Evolutionary conservation across 805 yeast genomes (phyloP), one percentile per base, ranked within the genome.

Genomic region (Hanseniaspora occidentalis): DNA sequence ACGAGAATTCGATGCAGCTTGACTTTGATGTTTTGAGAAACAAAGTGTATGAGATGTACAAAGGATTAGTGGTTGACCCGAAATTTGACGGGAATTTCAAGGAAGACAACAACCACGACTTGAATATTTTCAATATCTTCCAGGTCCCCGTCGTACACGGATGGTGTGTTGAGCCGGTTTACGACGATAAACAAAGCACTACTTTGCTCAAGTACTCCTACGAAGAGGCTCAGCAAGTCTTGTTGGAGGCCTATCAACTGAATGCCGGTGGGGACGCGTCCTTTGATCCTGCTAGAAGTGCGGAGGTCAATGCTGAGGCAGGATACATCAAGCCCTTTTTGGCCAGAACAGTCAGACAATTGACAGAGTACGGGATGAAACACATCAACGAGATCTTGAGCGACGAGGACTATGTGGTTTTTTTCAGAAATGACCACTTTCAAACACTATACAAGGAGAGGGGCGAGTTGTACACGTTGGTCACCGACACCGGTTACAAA

Each of bases 381-480:
- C 61, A 62, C 39, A 55, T 83, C 45, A 62, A 64, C 44, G 55
- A 60, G 5, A 51, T 66, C 3, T 54, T 84, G 21, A 53, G 58
- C 1, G 67, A 69, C 13, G 77, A 77, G 33, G 70, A 77, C 6
- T 67, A 78, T 41, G 73, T 78, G 1, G 75, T 89, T 0, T 71
- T 89, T 45, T 92, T 88, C 64, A 70, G 96, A 52, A 89, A 92
- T 58, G 88, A 92, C 57, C 96, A 86, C 57, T 89, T 84, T 59
- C 72, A 72, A 47, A 84, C 96, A 0, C 54, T 88, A 9, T 71
- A 58, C 43, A 78, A 77, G 51, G 58, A 56, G 14, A 61, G 59
- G 31, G 66, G 65, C 22, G 67, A 67, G 41, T 62, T 89, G 24
- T 85, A 73, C 52, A 58, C 73, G 4, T 64, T 89, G 21, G 79